Evolutionary conservation across 208 protist species (phyloP).

Genomic region (Trypanosoma mega): DNA sequence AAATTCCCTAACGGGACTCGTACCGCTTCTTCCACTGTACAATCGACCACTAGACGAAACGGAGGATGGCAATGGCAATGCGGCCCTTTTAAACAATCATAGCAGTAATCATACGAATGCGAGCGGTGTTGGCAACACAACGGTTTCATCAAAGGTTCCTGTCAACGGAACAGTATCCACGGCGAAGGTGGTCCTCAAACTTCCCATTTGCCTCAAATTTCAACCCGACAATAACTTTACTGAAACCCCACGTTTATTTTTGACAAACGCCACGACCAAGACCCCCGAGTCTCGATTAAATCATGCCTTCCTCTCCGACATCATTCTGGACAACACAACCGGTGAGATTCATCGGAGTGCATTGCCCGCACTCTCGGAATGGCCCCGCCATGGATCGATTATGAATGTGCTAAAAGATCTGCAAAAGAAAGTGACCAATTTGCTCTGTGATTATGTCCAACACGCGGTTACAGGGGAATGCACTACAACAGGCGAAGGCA

Average conservation of each 20-base stretch:
- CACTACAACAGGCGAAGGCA: too few species aligned
- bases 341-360: slow-evolving; percentile 10
- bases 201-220: slow-evolving; percentile 19
- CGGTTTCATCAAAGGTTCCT: too few species aligned
- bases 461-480: too few species aligned
- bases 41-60: too few species aligned
- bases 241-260: slow-evolving; percentile 18
- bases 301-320: slow-evolving; percentile 12
- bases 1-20: background rate
- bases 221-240: background rate
- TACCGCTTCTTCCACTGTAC: slow-evolving; percentile 7
- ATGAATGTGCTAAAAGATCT: slow-evolving; percentile 17
- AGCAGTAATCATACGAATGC: background rate
- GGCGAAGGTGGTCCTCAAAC: slow-evolving; percentile 2
- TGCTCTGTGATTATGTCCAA: slow-evolving; percentile 15
- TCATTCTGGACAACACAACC: slow-evolving; percentile 17
- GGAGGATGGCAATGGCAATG: background rate
- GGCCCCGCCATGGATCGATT: slow-evolving; percentile 19
- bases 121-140: background rate
- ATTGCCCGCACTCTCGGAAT: slow-evolving; percentile 11
- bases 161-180: background rate
- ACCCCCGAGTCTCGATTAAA: background rate
- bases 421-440: slow-evolving; percentile 16
- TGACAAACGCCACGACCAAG: slow-evolving; percentile 7
- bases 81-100: too few species aligned